Evolutionary conservation across 345 rosid genomes (phyloP).

Genomic region (Tarenaya hassleriana): DNA sequence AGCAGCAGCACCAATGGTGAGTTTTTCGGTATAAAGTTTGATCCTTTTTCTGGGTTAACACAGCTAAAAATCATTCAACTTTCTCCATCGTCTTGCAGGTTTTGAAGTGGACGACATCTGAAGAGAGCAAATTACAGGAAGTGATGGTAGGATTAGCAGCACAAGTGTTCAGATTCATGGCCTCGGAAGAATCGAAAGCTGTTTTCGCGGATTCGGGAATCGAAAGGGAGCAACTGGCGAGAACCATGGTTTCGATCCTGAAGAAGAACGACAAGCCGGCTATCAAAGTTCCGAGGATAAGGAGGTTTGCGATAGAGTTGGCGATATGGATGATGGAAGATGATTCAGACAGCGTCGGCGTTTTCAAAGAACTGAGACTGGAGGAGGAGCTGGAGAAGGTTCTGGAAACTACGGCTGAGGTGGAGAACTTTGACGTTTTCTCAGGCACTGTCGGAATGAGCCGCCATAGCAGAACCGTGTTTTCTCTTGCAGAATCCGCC

Average conservation of each 20-base stretch:
- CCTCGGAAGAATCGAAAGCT: constrained; percentile 38
- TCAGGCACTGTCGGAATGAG: constrained; percentile 66
- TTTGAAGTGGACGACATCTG: constrained; percentile 52
- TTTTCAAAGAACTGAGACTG: constrained; percentile 43
- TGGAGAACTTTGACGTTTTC: constrained; percentile 75
- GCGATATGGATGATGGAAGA: constrained; percentile 77
- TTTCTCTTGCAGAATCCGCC: constrained; percentile 54
- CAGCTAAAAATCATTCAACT: neutral
- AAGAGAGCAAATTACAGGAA: constrained; percentile 64
- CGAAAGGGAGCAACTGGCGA: constrained; percentile 40
- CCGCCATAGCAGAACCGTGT: constrained; percentile 56
- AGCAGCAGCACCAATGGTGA: constrained; percentile 62
- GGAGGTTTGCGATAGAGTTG: constrained; percentile 74
- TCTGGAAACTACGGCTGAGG: constrained; percentile 65
- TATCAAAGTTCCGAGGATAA: constrained; percentile 67
- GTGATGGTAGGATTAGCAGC: constrained; percentile 73
- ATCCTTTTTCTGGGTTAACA: neutral
- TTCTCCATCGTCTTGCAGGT: constrained; percentile 38
- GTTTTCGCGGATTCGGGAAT: constrained; percentile 43
- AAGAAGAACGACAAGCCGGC: constrained; percentile 49
- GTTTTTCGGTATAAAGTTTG: constrained; percentile 5
- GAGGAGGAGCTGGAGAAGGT: constrained; percentile 49
- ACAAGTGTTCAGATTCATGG: constrained; percentile 57
- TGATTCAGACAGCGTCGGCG: constrained; percentile 25
- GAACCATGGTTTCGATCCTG: constrained; percentile 44